Evolutionary conservation across 1,139 yeast genomes (phyloP).

Genomic region (Suhomyces wounanorum): DNA sequence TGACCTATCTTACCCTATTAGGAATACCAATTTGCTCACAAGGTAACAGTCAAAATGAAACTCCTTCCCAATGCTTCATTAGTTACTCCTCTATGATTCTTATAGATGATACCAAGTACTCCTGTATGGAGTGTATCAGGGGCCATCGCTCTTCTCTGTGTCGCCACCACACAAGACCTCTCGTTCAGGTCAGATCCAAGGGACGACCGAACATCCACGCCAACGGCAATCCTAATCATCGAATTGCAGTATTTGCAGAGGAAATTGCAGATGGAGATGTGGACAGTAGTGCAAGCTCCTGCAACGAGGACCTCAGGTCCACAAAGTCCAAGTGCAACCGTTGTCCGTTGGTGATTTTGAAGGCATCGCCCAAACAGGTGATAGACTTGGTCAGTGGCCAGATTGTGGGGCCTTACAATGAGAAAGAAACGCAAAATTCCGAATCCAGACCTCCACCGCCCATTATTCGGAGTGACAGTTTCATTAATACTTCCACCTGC

Average conservation of each 20-base stretch:
- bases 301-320: not conserved
- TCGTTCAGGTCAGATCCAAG: constrained; percentile 82
- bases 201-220: constrained; percentile 72
- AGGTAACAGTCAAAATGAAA: constrained; percentile 1
- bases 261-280: constrained; percentile 28
- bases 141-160: constrained; percentile 93
- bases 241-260: constrained; percentile 62
- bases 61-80: not conserved
- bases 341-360: constrained; percentile 44
- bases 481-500: constrained; percentile 38
- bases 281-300: not conserved
- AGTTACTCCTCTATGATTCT: constrained; percentile 61
- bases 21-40: constrained; percentile 13
- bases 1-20: constrained; percentile 7
- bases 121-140: constrained; percentile 88
- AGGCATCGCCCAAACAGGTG: constrained; percentile 52
- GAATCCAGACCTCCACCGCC: constrained; percentile 26
- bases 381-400: constrained; percentile 50
- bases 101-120: constrained; percentile 80
- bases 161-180: constrained; percentile 74
- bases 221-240: constrained; percentile 48
- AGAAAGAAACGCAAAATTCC: constrained; percentile 10
- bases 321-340: constrained; percentile 16
- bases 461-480: constrained; percentile 35
- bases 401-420: constrained; percentile 45